Base-by-base conservation (phyloP, 2,329 filamentous ascomycete species). In the Calonectria multiphialidica region DNA sequence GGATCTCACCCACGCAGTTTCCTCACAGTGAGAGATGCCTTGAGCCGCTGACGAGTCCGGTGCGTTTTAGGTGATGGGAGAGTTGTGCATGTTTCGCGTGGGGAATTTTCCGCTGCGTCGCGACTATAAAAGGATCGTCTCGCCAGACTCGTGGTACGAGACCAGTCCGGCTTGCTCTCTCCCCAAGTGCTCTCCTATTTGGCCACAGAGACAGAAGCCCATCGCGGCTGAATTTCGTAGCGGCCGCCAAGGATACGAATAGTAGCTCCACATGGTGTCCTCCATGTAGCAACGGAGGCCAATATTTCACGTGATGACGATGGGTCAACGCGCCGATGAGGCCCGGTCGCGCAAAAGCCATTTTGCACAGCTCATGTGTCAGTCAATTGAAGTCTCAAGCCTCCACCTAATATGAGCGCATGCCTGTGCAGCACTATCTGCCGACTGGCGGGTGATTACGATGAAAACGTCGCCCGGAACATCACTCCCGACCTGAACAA, bases 371-470 rank as follows among this genome's bases (percentile, higher is more conserved):
- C 23, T 40, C 53, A 59, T 59, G 53, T 40, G 35, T 59, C 33
- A 40, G 35, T 10, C 53, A 37, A 40, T 18, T 18, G 33, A 40
- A 15, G 53, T 10, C 37, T n/a, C 35, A 23, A 59, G 53, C 53
- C 53, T 59, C 53, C 53, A 16, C 21, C 33, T 23, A 62, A 37
- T 33, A 68, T 68, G 55, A 45, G 53, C 67, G 62, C 73, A 45
- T 79, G 78, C 47, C 70, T 81, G 40, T 82, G 80, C 74, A 73
- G 66, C 42, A 72, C 72, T n/a, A 59, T 81, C 63, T 55, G 66
- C 49, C 72, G 73, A 28, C 59, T 82, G 68, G 74, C 78, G 45
- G 69, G 72, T 47, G 57, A 73, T 12, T 76, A 76, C 35, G 76
- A 82, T 28, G 73, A 78, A 21, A 64, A 33, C 15, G 71, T 67